These are phyloP conservation scores for Caryopteris hybrid DNA, from an alignment of 305 asterid genomes.

Conservation along the genomic window DNA sequence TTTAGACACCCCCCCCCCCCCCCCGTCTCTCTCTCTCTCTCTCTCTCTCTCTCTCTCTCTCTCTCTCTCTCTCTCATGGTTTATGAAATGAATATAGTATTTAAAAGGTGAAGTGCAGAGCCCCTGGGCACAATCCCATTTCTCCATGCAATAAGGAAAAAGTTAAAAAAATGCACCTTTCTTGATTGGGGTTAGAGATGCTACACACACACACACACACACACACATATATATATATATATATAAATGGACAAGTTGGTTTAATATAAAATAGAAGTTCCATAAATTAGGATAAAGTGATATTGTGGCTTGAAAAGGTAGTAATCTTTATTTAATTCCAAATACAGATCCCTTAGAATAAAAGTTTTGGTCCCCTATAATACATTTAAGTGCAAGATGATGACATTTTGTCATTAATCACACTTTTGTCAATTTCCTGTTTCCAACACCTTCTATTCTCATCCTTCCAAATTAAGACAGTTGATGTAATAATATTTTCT, in stretches of 20 bases:
- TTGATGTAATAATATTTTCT: too few relatives aligned
- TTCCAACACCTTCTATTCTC: neutral
- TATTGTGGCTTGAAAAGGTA: neutral
- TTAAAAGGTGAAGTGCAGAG: slow-evolving; percentile 17
- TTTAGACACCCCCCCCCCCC: too few relatives aligned
- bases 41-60: neutral
- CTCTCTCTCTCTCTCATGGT: too few relatives aligned
- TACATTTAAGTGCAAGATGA: neutral
- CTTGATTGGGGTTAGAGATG: neutral
- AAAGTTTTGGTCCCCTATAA: neutral
- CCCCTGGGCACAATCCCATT: slow-evolving; percentile 18
- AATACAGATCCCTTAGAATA: slow-evolving; percentile 15
- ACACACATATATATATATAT: neutral
- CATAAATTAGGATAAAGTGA: slow-evolving; percentile 8
- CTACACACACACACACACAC: neutral
- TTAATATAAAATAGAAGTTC: neutral
- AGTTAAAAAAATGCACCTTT: slow-evolving; percentile 3
- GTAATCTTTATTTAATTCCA: neutral
- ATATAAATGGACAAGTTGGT: neutral
- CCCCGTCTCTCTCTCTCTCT: too few relatives aligned
- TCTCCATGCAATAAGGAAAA: slow-evolving; percentile 15
- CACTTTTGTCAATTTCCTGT: slow-evolving; percentile 11
- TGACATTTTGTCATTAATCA: neutral
- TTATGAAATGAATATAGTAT: neutral
- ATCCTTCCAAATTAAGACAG: neutral